Evolutionary conservation across 1,284 basidiomycete genomes (phyloP), one percentile per base, ranked within the genome.

Genomic region (Bjerkandera adusta): DNA sequence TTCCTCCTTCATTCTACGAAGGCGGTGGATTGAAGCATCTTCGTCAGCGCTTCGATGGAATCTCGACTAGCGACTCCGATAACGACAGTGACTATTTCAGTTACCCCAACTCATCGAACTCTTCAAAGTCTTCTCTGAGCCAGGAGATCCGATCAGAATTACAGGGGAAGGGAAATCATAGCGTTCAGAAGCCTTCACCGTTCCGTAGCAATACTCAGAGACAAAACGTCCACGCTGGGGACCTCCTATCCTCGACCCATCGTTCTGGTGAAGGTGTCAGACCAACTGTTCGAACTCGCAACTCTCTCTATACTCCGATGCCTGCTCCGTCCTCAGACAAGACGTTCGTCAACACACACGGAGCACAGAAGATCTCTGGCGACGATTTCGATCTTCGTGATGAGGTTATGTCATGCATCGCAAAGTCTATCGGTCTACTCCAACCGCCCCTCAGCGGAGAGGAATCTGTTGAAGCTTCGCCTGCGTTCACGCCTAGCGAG

Each of bases 371-470:
- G 40, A 39, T 69, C 26, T 53, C 66, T 12, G 64, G 63, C 1
- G 79, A 81, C 18, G 83, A 88, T 34, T 95, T 97, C 60, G 91
- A 97, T 60, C 77, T 99, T 29, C 83, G 91, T 35, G 91, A 93
- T 54, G 92, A 92, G 53, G 93, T 99, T 26, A 94, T 99, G 89
- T 87, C 89, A 4, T 97, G 92, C 67, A 97, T 99, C 50, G 94
- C 95, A 1, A 96, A 95, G 64, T 97, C 93, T 4, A 98, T 99
- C 47, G 96, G 96, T 3, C 76, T 99, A 10, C 73, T 91, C n/a
- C 95, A 97, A 55, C 86, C 92, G 5, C 79, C 85, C 6, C 70
- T 86, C 12, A 85, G 82, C 48, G 80, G 75, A 32, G 73, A 70
- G 36, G 81, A 81, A 33, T 85, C 85, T 2, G 64, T 75, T 2